A percentile compares a stretch with the other conserved stretches of the same genome.
Conservation (phyloP, 495 filamentous ascomycete genomes). For the Penicillium pancosmium region DNA sequence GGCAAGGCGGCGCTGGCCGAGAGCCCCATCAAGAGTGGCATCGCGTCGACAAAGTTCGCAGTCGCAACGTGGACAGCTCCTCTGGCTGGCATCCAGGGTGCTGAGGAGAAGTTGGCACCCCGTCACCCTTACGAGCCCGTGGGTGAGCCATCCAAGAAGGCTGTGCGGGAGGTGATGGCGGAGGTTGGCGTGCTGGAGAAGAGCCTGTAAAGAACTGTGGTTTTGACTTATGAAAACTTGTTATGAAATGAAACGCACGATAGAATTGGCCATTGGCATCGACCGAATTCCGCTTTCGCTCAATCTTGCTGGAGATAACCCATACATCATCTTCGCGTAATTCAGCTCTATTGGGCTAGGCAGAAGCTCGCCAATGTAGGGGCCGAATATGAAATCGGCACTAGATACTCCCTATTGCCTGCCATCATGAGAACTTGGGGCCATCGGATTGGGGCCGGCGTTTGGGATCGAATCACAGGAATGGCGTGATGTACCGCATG, state of each 20-base stretch:
- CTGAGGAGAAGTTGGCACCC: conserved; percentile 42
- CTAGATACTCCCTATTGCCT: neutral
- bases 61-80: conserved; percentile 41
- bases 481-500: no score
- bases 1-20: conserved; percentile 73
- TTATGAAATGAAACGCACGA: conserved; percentile 3
- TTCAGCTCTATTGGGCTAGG: neutral
- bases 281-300: no score
- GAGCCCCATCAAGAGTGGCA: conserved; percentile 79
- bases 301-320: no score
- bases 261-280: neutral
- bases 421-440: neutral
- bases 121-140: conserved; percentile 58
- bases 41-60: conserved; percentile 66
- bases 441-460: neutral
- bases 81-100: conserved; percentile 25
- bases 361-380: neutral
- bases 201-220: conserved; percentile 6
- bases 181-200: conserved; percentile 26
- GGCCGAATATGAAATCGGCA: neutral
- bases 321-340: no score
- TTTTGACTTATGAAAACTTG: neutral
- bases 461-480: no score
- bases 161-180: conserved; percentile 48
- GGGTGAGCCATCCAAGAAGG: conserved; percentile 48